Evolutionary conservation across 2,329 filamentous ascomycete genomes (phyloP).

Genomic region (Escovopsis sp.): DNA sequence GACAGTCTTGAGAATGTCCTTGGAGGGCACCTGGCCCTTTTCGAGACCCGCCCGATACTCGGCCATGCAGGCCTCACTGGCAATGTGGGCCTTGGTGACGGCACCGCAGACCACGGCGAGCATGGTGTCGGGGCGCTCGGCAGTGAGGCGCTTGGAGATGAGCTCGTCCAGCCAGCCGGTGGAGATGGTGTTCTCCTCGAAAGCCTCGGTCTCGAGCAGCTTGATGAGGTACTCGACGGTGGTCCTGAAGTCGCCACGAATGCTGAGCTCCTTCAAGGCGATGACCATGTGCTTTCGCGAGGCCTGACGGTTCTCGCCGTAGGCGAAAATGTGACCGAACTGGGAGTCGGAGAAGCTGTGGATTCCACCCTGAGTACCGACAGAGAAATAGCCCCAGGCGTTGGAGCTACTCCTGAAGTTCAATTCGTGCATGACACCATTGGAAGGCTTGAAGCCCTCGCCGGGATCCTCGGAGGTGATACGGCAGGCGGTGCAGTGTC

Average conservation of each 20-base stretch:
- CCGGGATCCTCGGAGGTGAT: constrained; percentile 98
- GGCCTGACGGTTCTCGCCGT: constrained; percentile 90
- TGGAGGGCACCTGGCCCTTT: constrained; percentile 93
- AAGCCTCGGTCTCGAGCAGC: constrained; percentile 92
- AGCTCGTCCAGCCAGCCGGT: constrained; percentile 98
- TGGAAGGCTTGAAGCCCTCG: constrained; percentile 98
- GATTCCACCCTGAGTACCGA: constrained; percentile 89
- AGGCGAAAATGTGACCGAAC: constrained; percentile 98
- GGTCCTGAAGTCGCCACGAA: constrained; percentile 97
- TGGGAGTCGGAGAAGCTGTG: constrained; percentile 99
- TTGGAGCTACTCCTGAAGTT: constrained; percentile 99
- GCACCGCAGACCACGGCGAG: constrained; percentile 93
- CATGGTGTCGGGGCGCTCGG: constrained; percentile 85
- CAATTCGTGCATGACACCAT: constrained; percentile 95
- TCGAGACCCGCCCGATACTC: constrained; percentile 83
- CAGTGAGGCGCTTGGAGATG: constrained; percentile 93
- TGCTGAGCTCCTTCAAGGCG: constrained; percentile 94
- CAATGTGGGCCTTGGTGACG: constrained; percentile 84
- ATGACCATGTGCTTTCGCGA: constrained; percentile 99
- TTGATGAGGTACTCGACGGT: constrained; percentile 99
- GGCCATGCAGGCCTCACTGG: constrained; percentile 75
- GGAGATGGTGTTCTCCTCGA: constrained; percentile 98
- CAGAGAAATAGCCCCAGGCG: constrained; percentile 99
- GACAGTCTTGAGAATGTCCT: constrained; percentile 93
- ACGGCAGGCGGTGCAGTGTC: constrained; percentile 94